Base-by-base conservation (phyloP, 192 early-diverging fungal species). In the Backusella parvicylindrica region DNA sequence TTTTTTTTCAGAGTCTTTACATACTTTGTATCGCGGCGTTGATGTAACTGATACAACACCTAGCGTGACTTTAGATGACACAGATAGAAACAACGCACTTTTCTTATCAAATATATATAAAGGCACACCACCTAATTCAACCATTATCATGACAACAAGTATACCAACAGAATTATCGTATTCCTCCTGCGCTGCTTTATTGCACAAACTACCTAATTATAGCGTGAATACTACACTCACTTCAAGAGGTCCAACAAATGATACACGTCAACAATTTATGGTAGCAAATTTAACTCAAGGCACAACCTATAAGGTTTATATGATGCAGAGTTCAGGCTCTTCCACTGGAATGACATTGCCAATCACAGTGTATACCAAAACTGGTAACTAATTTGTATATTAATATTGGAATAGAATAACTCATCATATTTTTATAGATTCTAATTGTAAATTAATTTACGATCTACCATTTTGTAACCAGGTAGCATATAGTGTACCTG, bases 401-500 rank as follows among this genome's bases (percentile, higher is more conserved):
- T 32, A 13, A 72, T 33, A 21, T 75, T 72, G 12, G 8, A 28
- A 60, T 12, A 21, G 21, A 47, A 21, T 47, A 21, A 7, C 43
- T 38, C n/a, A 78, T 67, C 31, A 50, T 53, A 31, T 60, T 50
- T 21, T 21, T 6, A 28, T 71, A 82, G 82, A 72, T 26, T 50
- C 77, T 21, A 85, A 83, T 65, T 89, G 88, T 75, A 71, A 79
- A 47, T 40, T 89, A 67, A 79, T 89, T 23, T 83, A 84, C 66
- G 74, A 86, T 31, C 73, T 89, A 18, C 31, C 49, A 33, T 86
- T 88, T 53, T 89, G 88, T 74, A 40, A 83, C 13, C 78, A 86
- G 68, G 86, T 89, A 1, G 85, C 85, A 1, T 89, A 89, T 70
- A 82, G 84, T 32, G 88, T 89, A 16, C 86, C 85, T 3, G 23